These are phyloP conservation scores for Sporothrix pallida DNA, from an alignment of 2,329 filamentous ascomycete species.

Conservation along the genomic window DNA sequence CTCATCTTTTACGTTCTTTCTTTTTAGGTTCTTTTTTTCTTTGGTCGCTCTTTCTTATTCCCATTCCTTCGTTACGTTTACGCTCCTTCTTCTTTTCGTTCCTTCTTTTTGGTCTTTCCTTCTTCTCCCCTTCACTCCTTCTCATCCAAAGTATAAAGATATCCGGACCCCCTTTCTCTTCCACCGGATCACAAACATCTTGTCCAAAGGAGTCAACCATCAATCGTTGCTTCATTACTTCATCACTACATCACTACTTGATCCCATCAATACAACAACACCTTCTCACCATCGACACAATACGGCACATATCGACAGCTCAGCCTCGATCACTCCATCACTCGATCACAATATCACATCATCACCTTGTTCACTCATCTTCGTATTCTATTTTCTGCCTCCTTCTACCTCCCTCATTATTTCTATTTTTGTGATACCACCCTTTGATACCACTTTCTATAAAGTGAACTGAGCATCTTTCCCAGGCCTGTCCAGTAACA, in stretches of 20 bases:
- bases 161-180: neutral
- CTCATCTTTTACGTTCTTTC: neutral
- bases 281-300: slow-evolving; percentile 15
- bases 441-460: too few relatives aligned
- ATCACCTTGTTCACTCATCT: too few relatives aligned
- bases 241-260: neutral
- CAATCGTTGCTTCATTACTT: neutral
- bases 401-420: too few relatives aligned
- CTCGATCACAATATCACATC: too few relatives aligned
- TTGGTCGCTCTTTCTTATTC: neutral
- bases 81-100: neutral
- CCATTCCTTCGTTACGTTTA: neutral
- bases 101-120: neutral
- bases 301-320: neutral
- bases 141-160: slow-evolving; percentile 20
- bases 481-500: too few relatives aligned
- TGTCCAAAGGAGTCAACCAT: neutral
- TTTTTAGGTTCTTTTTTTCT: neutral
- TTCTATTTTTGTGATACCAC: too few relatives aligned
- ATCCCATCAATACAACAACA: slow-evolving; percentile 4
- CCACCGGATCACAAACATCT: neutral
- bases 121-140: slow-evolving; percentile 3
- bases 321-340: too few relatives aligned
- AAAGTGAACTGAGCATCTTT: too few relatives aligned
- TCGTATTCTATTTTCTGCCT: too few relatives aligned